A percentile compares a stretch with the other conserved stretches of the same genome.
Evolutionary conservation across 2,329 filamentous ascomycete species (phyloP).

Genomic region (Dothiorella sarmentorum): DNA sequence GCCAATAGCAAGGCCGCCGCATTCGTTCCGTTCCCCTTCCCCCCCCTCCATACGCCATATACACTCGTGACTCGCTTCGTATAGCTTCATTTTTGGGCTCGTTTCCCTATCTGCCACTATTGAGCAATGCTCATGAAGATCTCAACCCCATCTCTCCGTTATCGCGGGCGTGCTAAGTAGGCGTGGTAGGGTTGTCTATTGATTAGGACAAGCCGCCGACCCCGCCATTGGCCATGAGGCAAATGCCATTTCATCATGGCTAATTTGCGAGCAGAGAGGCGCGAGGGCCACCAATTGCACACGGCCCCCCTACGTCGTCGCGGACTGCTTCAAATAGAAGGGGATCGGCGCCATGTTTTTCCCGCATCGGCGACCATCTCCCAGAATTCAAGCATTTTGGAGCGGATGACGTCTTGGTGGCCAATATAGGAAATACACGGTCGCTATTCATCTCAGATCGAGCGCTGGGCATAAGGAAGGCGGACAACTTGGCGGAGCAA

Average conservation of each 20-base stretch:
- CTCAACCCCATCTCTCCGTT: background rate
- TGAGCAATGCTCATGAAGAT: constrained; percentile 10
- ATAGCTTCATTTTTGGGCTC: background rate
- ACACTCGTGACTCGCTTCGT: background rate
- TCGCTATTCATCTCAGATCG: background rate
- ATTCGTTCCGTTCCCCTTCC: background rate
- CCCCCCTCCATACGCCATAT: background rate
- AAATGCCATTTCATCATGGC: background rate
- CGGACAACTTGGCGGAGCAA: background rate
- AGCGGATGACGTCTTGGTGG: background rate
- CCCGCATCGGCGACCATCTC: background rate
- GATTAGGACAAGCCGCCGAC: constrained; percentile 3
- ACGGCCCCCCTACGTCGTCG: background rate
- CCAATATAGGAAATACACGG: background rate
- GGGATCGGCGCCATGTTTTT: constrained; percentile 6
- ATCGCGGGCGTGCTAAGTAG: background rate
- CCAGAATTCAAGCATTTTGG: background rate
- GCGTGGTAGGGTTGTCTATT: constrained; percentile 1
- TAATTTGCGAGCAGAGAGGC: background rate
- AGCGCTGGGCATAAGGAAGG: background rate
- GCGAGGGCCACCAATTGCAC: constrained; percentile 9
- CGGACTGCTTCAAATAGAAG: constrained; percentile 1
- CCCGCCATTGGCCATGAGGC: background rate
- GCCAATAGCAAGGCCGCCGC: background rate
- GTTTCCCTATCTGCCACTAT: background rate